Evolutionary conservation across 441 rosid species (phyloP), one percentile per base, ranked within the genome.

Genomic region (Syzygium malaccense): DNA sequence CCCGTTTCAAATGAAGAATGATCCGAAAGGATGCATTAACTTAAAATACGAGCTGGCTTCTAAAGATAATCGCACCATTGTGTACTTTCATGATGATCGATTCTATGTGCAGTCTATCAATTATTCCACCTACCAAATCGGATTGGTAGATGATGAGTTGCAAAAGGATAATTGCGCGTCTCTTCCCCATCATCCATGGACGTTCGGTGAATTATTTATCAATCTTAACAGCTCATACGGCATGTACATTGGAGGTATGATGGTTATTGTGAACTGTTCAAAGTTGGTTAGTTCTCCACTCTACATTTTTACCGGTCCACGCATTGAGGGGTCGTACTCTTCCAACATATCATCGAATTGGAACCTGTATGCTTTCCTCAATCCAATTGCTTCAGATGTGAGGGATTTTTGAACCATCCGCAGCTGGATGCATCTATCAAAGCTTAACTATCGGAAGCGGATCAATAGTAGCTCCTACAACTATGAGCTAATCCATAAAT

Each of bases 211-310:
- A 41, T 41, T 41, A 41, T 4, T 41, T 41, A 41, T 41, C 26
- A 0, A 2, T 20, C 11, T 3, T 6, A 20, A 56, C 3, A 30
- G 4, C 2, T 2, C 68, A 13, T 28, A 60, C 18, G 1, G 1
- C 62, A 25, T 57, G 15, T 0, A 0, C 30, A 0, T 0, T 0
- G 0, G 0, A 14, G 9, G 4, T 1, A 3, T 4, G 3, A 0
- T 30, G 12, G 23, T 66, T 6, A 66, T 17, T 17, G 75, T 66
- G 41, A 66, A 66, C 1, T 66, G 41, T 13, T 66, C 75, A 4
- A 17, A 66, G 5, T 1, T 6, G 0, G 2, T 32, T 17, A 32
- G 7, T 18, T 66, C 1, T 32, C 23, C 41, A 0, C 8, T 8
- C 75, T 17, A 66, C 41, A 30, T 17, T 2, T 0, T 41, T 8